Base-by-base conservation (phyloP, 805 yeast genomes). In the Zygosaccharomyces bisporus region DNA sequence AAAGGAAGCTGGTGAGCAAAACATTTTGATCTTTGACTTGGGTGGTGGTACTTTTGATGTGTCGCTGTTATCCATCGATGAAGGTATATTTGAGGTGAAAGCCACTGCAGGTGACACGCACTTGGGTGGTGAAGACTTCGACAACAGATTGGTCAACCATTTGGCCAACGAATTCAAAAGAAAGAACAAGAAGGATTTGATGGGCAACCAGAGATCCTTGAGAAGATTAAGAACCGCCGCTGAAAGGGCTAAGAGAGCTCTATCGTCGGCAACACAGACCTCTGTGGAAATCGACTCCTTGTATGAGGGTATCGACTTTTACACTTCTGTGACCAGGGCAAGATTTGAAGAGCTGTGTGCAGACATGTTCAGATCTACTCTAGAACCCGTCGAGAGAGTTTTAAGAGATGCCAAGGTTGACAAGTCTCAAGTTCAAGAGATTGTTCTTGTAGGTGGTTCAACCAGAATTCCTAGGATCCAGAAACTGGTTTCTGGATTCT, bases 31-130 rank as follows among this genome's bases (percentile, higher is more conserved):
- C 64, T 88, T 88, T 77, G 96, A 88, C 73, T 77, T 88, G 66
- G 96, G 96, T 80, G 96, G 96, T 74, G 96, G 96, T 78, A 88
- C 96, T 64, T 88, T 88, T 74, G 96, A 88, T 87, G 96, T 89
- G 53, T 89, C 96, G 41, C 76, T 88, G 58, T 77, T 88, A 63
- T 81, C 86, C 68, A 87, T 88, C 68, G 91, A 89, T 69, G 96
- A 91, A 64, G 96, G 96, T 82, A 89, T 88, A 66, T 88, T 88
- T 77, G 89, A 89, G 67, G 96, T 88, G 64, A 88, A 88, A 79
- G 95, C 96, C 60, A 88, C 96, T 25, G 71, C 71, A 17, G 71
- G 71, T 62, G 68, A 63, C 43, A 86, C 90, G 46, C 90, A 83
- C 70, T 79, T 87, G 76, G 97, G 97, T 77, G 97, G 97, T 82